Percentiles rank a stretch among this genome's conserved stretches.
Conservation (phyloP, 805 yeast genomes). For the Candida coleopterorum region DNA sequence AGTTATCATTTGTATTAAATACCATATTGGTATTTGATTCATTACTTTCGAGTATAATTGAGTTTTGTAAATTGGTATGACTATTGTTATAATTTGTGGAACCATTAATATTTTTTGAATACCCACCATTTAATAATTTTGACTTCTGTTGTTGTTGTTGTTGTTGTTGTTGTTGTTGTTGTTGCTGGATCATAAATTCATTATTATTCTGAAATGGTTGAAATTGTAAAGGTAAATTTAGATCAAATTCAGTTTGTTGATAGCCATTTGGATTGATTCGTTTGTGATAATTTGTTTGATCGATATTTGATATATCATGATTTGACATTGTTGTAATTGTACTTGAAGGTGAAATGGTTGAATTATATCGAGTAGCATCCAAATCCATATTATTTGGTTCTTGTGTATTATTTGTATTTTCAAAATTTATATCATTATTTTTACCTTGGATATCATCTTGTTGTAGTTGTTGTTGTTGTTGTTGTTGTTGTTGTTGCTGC, state of each 20-base stretch:
- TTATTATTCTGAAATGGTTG: neutral
- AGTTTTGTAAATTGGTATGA: no score
- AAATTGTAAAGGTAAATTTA: slow-evolving; percentile 11
- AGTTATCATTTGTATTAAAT: neutral
- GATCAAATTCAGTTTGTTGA: slow-evolving; percentile 20
- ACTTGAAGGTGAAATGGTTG: slow-evolving; percentile 1
- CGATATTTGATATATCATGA: neutral
- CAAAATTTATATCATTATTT: neutral
- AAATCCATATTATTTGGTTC: neutral
- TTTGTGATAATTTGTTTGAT: neutral
- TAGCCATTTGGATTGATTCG: slow-evolving; percentile 5
- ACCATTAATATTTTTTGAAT: neutral
- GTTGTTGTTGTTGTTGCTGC: neutral
- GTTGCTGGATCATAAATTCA: neutral
- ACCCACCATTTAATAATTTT: no score
- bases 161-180: no score
- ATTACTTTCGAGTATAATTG: neutral
- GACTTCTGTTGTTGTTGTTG: slow-evolving; percentile 1
- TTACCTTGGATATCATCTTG: no score
- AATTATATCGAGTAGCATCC: neutral
- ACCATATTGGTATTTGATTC: neutral
- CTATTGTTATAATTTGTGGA: no score
- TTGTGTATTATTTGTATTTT: neutral
- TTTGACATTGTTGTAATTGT: neutral
- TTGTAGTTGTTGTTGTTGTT: slow-evolving; percentile 5